These are phyloP conservation scores for Fusarium sororula DNA, from an alignment of 2,329 filamentous ascomycete genomes.

Conservation along the genomic window DNA sequence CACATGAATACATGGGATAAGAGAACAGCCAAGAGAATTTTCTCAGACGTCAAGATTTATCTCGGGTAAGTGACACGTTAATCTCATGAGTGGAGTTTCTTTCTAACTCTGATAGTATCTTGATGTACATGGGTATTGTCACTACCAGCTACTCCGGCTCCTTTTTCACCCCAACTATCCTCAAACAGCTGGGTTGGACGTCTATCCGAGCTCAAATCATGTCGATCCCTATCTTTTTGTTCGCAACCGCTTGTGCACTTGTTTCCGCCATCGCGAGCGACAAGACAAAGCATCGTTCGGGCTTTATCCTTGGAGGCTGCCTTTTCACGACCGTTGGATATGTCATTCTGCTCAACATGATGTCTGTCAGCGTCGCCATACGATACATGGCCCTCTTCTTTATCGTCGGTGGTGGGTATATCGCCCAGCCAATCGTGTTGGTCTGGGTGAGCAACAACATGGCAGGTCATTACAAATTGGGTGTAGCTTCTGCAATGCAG, in stretches of 20 bases:
- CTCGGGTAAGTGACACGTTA: background rate
- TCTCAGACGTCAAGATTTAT: background rate
- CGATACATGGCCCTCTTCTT: background rate
- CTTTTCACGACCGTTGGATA: background rate
- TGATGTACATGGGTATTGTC: background rate
- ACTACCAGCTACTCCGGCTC: background rate
- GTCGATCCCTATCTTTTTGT: background rate
- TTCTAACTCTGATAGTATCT: background rate
- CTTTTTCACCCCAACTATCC: background rate
- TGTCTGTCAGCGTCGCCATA: background rate
- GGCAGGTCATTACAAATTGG: background rate
- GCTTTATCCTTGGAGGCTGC: background rate
- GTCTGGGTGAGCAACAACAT: background rate
- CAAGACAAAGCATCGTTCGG: background rate
- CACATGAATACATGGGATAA: background rate
- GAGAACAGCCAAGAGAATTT: background rate
- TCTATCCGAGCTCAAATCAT: background rate
- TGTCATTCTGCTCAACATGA: background rate
- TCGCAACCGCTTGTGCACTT: background rate
- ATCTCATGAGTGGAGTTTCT: fast-evolving
- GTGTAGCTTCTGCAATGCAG: background rate
- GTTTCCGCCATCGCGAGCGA: background rate
- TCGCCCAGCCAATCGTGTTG: background rate
- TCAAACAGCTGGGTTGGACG: background rate
- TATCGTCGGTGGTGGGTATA: background rate